Conservation (phyloP, 2,329 filamentous ascomycete genomes). For the Xylariaceae sp. region DNA sequence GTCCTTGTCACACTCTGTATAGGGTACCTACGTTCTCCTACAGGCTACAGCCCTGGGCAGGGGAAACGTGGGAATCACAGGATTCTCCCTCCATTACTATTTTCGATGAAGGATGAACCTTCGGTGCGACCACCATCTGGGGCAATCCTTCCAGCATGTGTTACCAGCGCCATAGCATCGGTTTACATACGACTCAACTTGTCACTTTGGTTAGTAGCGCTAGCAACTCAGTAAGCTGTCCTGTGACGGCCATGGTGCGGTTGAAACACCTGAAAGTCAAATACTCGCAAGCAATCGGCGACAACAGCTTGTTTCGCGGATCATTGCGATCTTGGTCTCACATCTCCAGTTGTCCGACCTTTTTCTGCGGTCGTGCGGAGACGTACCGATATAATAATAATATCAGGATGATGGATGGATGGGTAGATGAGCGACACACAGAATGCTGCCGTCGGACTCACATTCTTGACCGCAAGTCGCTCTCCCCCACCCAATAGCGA, state of each 20-base stretch:
- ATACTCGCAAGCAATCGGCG: too few species aligned
- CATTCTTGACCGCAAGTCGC: conserved; percentile 24
- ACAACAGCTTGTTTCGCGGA: too few species aligned
- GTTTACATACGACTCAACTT: conserved; percentile 5
- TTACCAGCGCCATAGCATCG: conserved; percentile 13
- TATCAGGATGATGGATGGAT: conserved; percentile 1
- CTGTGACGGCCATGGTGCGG: neutral
- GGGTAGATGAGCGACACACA: conserved; percentile 6
- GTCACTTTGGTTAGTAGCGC: neutral
- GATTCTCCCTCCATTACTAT: conserved; percentile 16
- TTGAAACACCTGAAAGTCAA: too few species aligned
- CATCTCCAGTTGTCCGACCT: too few species aligned
- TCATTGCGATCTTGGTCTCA: too few species aligned
- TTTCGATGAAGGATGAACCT: conserved; percentile 16
- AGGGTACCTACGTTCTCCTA: too few species aligned
- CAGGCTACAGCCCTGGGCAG: conserved; percentile 11
- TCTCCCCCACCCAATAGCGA: conserved; percentile 23
- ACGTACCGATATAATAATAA: conserved; percentile 5
- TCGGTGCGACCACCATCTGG: neutral
- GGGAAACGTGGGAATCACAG: conserved; percentile 18
- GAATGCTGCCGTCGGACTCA: conserved; percentile 4
- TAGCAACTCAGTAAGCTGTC: neutral
- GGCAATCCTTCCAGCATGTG: conserved; percentile 11
- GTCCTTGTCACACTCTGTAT: neutral
- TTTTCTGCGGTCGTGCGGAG: neutral